Evolutionary conservation across 2,329 filamentous ascomycete species (phyloP).

Genomic region (Clarireedia paspali): DNA sequence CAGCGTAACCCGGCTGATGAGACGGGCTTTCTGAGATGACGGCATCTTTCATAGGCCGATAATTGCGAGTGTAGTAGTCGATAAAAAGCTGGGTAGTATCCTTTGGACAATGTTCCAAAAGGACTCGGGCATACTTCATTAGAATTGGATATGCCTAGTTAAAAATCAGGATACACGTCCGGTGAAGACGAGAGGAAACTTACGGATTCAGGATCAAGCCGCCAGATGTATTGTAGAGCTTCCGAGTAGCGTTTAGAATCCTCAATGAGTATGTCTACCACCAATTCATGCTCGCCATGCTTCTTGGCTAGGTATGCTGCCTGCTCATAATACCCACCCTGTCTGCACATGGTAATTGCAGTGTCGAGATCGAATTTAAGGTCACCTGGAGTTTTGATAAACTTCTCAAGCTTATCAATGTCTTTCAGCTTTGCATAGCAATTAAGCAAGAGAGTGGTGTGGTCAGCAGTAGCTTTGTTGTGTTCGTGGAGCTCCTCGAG

Average conservation of each 20-base stretch:
- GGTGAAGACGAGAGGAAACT: slow-evolving; percentile 28
- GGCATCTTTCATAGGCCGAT: slow-evolving; percentile 61
- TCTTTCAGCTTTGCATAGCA: slow-evolving; percentile 98
- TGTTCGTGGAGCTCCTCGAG: slow-evolving; percentile 94
- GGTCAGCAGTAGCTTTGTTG: slow-evolving; percentile 85
- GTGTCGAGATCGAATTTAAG: slow-evolving; percentile 96
- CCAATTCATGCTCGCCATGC: slow-evolving; percentile 86
- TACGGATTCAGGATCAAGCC: slow-evolving; percentile 70
- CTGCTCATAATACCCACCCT: slow-evolving; percentile 95
- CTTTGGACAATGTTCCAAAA: slow-evolving; percentile 78
- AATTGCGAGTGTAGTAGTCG: slow-evolving; percentile 87
- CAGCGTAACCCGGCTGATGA: slow-evolving; percentile 25
- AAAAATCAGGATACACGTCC: slow-evolving; percentile 5
- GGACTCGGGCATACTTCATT: slow-evolving; percentile 89
- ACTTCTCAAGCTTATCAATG: slow-evolving; percentile 89
- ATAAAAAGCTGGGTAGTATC: slow-evolving; percentile 85
- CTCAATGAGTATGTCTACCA: slow-evolving; percentile 92
- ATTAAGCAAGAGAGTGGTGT: slow-evolving; percentile 89
- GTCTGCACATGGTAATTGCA: slow-evolving; percentile 93
- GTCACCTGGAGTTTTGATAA: slow-evolving; percentile 92
- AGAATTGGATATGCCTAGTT: slow-evolving; percentile 72
- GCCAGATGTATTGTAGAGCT: slow-evolving; percentile 86
- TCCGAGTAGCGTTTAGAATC: slow-evolving; percentile 87
- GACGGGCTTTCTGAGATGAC: slow-evolving; percentile 18
- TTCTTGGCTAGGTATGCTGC: slow-evolving; percentile 92